A percentile compares a stretch with the other conserved stretches of the same genome.
Evolutionary conservation across 345 rosid genomes (phyloP).

Genomic region (Hibiscus trionum): DNA sequence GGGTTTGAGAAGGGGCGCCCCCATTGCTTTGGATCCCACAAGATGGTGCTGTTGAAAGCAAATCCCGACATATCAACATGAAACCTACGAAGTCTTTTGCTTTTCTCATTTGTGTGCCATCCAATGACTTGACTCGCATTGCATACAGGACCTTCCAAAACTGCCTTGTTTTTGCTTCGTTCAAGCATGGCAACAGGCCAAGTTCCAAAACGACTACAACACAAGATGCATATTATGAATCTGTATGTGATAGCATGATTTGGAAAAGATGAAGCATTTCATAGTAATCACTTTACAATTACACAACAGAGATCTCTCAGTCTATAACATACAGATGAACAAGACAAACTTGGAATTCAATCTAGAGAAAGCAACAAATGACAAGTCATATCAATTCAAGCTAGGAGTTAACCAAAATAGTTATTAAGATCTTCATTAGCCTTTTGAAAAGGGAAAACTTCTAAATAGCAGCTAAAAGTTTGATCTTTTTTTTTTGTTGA

Average conservation of each 20-base stretch:
- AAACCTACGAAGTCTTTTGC: constrained; percentile 73
- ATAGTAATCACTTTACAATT: not conserved
- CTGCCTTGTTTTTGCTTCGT: constrained; percentile 78
- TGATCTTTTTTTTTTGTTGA: not conserved
- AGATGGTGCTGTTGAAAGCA: constrained; percentile 88
- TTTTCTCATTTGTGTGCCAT: constrained; percentile 96
- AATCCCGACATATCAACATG: constrained; percentile 97
- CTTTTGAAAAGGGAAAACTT: not conserved
- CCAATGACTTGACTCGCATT: constrained; percentile 73
- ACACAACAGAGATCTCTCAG: not conserved
- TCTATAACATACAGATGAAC: not conserved
- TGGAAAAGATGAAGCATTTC: not conserved
- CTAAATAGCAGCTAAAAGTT: not conserved
- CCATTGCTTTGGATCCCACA: constrained; percentile 91
- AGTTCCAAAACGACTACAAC: constrained; percentile 74
- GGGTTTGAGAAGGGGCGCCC: constrained; percentile 38
- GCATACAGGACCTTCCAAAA: constrained; percentile 88
- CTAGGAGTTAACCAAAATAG: not conserved
- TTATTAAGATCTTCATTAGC: not conserved
- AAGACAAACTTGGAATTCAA: constrained; percentile 1
- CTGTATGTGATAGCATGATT: not conserved
- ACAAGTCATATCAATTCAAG: not conserved
- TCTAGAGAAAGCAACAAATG: not conserved
- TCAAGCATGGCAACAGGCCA: constrained; percentile 98
- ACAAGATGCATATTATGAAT: constrained; percentile 14